A percentile compares a stretch with the other conserved stretches of the same genome.
Conservation (phyloP, 129 eudicot species). For the carrot (Daucus carota) region DNA sequence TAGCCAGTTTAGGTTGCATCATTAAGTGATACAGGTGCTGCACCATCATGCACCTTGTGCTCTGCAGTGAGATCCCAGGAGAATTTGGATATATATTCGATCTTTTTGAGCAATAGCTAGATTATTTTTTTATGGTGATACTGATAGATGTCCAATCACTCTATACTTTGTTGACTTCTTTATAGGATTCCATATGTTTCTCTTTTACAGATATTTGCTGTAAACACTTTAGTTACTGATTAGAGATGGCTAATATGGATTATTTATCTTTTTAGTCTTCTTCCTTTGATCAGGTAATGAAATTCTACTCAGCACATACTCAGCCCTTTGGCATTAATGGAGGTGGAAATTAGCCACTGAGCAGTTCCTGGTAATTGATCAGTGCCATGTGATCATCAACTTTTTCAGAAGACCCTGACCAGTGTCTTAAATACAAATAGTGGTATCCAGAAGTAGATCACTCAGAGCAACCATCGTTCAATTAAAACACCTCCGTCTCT, state of each 20-base stretch:
- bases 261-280: background rate
- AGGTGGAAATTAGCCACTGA: background rate
- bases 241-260: background rate
- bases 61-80: background rate
- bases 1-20: background rate
- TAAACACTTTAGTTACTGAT: background rate
- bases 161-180: background rate
- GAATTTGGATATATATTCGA: background rate
- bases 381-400: background rate
- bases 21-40: background rate
- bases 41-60: background rate
- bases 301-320: background rate
- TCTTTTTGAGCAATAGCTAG: background rate
- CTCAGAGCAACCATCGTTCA: background rate
- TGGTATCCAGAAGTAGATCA: background rate
- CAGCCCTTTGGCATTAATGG: background rate
- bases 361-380: background rate
- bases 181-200: background rate
- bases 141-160: background rate
- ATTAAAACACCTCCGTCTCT: background rate
- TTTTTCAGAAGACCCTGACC: background rate
- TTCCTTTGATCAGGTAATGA: conserved; percentile 1
- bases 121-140: background rate
- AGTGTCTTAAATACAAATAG: background rate
- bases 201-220: background rate